Percentiles rank a stretch among this genome's conserved stretches.
These are phyloP conservation scores for Tuctoria greenei DNA, from an alignment of 176 grass and related monocot species.

Conservation along the genomic window DNA sequence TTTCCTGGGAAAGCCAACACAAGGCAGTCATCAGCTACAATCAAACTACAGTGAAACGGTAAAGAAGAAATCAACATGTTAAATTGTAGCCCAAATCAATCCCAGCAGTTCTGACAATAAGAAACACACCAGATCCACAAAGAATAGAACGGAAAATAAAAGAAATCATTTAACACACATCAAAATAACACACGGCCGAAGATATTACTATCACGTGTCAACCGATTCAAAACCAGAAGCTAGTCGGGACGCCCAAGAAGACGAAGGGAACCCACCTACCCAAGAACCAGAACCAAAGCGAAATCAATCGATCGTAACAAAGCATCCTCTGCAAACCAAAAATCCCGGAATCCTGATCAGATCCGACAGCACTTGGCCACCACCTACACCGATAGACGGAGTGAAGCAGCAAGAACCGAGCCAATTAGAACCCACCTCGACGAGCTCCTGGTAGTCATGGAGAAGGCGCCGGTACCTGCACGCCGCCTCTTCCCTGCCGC, in stretches of 20 bases:
- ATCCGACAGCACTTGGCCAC: background rate
- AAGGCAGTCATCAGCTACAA: conserved; percentile 22
- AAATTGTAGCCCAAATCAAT: background rate
- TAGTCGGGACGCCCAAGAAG: background rate
- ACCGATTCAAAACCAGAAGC: background rate
- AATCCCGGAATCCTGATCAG: background rate
- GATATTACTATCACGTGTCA: background rate
- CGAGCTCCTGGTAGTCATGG: conserved; percentile 63
- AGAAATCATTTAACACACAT: background rate
- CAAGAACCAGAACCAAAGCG: background rate
- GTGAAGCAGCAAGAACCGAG: background rate
- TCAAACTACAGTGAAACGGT: background rate
- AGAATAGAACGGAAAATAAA: background rate
- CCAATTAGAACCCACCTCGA: conserved; percentile 44
- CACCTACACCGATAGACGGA: background rate
- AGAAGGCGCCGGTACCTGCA: conserved; percentile 49
- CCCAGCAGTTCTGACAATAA: background rate
- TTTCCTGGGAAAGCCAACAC: conserved; percentile 49
- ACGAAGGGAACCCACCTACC: too few species aligned
- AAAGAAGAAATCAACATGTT: background rate
- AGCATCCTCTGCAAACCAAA: background rate
- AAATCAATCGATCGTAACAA: background rate
- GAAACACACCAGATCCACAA: conserved; percentile 24
- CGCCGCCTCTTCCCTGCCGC: conserved; percentile 24
- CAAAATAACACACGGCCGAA: background rate